A percentile compares a stretch with the other conserved stretches of the same genome.
These are phyloP conservation scores for Scheffersomyces illinoinensis DNA, from an alignment of 1,139 yeast species.

Conservation along the genomic window DNA sequence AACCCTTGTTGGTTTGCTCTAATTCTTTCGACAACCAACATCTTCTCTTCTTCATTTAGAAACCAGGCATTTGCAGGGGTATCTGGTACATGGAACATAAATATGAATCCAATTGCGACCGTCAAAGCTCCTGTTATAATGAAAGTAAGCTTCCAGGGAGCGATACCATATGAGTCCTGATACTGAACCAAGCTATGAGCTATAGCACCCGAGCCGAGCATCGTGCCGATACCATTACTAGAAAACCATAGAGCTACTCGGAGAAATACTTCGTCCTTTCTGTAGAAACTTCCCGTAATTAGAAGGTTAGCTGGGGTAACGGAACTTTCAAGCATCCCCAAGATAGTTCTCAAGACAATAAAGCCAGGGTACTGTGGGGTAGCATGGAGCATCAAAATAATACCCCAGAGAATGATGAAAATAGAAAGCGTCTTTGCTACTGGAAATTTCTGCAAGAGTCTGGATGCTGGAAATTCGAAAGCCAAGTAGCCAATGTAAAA, in stretches of 20 bases:
- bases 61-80: constrained; percentile 55
- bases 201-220: constrained; percentile 51
- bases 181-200: constrained; percentile 47
- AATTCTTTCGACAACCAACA: constrained; percentile 31
- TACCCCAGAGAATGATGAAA: constrained; percentile 50
- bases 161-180: constrained; percentile 31
- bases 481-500: constrained; percentile 55
- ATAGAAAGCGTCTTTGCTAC: constrained; percentile 36
- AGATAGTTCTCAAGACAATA: constrained; percentile 41
- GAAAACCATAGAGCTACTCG: constrained; percentile 53
- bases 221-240: constrained; percentile 51
- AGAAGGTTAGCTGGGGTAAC: constrained; percentile 55
- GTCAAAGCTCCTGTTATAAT: constrained; percentile 50
- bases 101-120: constrained; percentile 41
- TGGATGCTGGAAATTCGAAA: constrained; percentile 48
- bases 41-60: constrained; percentile 42
- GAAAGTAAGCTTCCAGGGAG: constrained; percentile 50
- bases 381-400: constrained; percentile 42
- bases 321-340: constrained; percentile 59
- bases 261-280: constrained; percentile 47
- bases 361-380: constrained; percentile 40
- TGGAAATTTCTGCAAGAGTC: constrained; percentile 44
- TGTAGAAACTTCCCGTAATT: constrained; percentile 57
- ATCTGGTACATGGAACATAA: constrained; percentile 51
- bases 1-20: constrained; percentile 53